Percentiles rank a stretch among this genome's conserved stretches.
phyloP scores from a whole-genome alignment of 495 filamentous ascomycete species.

The Tuber umbilicatum region DNA sequence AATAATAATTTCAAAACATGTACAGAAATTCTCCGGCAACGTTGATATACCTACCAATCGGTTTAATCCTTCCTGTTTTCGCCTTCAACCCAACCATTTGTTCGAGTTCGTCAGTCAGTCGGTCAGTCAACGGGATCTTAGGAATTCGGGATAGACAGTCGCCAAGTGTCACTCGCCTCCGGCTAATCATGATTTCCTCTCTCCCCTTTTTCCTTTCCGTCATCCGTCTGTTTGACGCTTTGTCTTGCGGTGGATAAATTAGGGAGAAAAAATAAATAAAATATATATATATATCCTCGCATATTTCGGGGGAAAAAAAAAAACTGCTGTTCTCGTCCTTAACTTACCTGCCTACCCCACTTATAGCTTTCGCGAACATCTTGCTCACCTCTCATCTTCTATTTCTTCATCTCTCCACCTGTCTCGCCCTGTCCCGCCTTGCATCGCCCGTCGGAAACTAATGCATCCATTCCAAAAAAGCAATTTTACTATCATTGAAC shows the following conservation, averaged over 20 bases:
- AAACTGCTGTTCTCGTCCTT: not conserved
- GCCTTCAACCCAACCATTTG: not conserved
- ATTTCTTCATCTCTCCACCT: not conserved
- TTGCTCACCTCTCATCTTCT: not conserved
- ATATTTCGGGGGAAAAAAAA: not conserved
- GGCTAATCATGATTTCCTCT: conserved; percentile 17
- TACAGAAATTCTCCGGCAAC: conserved; percentile 41
- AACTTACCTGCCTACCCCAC: not conserved
- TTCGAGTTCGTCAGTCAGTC: not conserved
- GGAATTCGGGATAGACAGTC: conserved; percentile 7
- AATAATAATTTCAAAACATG: not conserved
- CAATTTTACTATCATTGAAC: not conserved
- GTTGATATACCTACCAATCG: conserved; percentile 16
- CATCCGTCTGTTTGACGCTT: conserved; percentile 8
- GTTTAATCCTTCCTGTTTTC: not conserved
- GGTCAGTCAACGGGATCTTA: not conserved
- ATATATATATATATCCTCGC: not conserved
- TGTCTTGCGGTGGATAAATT: not conserved
- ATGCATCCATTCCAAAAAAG: not conserved
- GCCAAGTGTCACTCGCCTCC: conserved; percentile 14
- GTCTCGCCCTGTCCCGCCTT: no score
- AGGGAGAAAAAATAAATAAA: not conserved
- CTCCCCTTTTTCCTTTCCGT: not conserved
- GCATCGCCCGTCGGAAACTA: not conserved
- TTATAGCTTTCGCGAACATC: not conserved